Base-by-base conservation (phyloP, 1,284 basidiomycete genomes). In the Rhodotorula sp. region DNA sequence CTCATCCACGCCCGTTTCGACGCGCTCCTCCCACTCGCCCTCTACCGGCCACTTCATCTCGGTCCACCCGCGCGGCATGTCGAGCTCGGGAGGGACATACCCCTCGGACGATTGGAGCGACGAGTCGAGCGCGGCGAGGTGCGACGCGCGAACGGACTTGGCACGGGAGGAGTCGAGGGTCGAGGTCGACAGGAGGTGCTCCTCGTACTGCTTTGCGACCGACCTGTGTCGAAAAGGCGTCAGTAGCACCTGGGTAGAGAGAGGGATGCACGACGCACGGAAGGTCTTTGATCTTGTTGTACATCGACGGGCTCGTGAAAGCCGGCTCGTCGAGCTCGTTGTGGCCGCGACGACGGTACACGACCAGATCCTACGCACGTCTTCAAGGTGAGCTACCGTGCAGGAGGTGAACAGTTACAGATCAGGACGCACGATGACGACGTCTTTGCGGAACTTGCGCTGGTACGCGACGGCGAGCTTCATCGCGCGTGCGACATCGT, bases 271-370 rank as follows among this genome's bases (percentile, higher is more conserved):
- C 53, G 54, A 12, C 69, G 49, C 5, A 73, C 69, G 69, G 69
- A 0, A 75, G 63, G n/a, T 66, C 50, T 34, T 61, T 63, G 68
- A 75, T 75, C 58, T 56, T 55, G n/a, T 65, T 45, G 46, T 75
- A 72, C 74, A 75, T 75, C 41, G 54, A 79, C 68, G 44, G 80
- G 92, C 79, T 91, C 90, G 95, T 97, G 81, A 93, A 93, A 23
- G 88, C 88, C 0, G 95, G 94, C 76, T 94, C 87, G 79, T 96
- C 93, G 48, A 95, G 86, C 81, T 95, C 92, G 79, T 95, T 95
- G 81, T 95, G 93, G 4, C 91, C 91, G 85, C 87, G 61, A 13
- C 68, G 86, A 49, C 93, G 86, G 80, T 95, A 95, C 8, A 92
- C 91, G 75, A 96, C 86, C 59, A 95, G 82, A 81, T 96, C 93